Evolutionary conservation across 2,329 filamentous ascomycete species (phyloP).

Genomic region (Aquanectria penicillioides): DNA sequence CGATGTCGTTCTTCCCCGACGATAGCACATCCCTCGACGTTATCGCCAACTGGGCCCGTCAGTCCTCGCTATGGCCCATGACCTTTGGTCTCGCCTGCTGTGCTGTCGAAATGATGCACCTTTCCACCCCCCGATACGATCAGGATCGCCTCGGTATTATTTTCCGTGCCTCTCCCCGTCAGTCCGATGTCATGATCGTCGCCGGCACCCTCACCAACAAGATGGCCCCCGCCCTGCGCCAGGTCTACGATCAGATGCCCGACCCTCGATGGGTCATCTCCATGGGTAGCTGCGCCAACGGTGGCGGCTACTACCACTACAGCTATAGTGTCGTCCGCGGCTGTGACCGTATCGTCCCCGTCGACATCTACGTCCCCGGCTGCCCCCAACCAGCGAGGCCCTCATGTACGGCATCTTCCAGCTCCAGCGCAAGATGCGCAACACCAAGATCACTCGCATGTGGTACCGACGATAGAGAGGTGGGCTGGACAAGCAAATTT

Average conservation of each 20-base stretch:
- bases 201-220: constrained; percentile 95
- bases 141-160: constrained; percentile 90
- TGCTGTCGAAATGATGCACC: constrained; percentile 92
- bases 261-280: constrained; percentile 87
- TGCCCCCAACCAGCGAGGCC: constrained; percentile 73
- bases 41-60: constrained; percentile 84
- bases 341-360: constrained; percentile 80
- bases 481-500: background rate
- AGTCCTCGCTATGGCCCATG: constrained; percentile 88
- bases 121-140: constrained; percentile 88
- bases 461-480: constrained; percentile 65
- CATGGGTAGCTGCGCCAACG: constrained; percentile 88
- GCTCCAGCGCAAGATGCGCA: constrained; percentile 79
- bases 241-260: constrained; percentile 96
- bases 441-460: constrained; percentile 64
- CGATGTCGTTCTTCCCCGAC: background rate
- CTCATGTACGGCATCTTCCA: constrained; percentile 78
- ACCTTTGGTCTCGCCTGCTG: constrained; percentile 91
- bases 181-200: constrained; percentile 94
- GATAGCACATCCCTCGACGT: constrained; percentile 79
- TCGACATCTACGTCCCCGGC: constrained; percentile 83
- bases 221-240: constrained; percentile 90
- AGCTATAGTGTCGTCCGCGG: constrained; percentile 81
- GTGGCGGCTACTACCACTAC: constrained; percentile 89
- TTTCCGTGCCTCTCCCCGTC: constrained; percentile 86